Conservation (phyloP, 2,329 filamentous ascomycete species). For the Penicillium hordei region DNA sequence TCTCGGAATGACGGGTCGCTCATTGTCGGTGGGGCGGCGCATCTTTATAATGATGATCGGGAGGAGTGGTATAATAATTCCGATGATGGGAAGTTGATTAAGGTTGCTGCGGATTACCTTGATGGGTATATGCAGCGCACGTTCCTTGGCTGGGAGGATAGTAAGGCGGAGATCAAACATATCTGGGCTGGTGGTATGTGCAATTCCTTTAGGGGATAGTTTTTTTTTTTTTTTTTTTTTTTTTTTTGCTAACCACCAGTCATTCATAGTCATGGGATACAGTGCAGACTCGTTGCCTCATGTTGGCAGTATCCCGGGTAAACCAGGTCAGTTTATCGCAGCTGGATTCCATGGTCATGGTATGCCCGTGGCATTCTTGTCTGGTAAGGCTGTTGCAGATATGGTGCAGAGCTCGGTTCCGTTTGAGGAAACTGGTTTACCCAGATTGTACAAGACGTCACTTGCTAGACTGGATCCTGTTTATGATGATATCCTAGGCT, state of each 20-base stretch:
- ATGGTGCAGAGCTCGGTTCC: conserved; percentile 47
- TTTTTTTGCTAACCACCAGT: background rate
- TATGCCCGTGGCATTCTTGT: conserved; percentile 63
- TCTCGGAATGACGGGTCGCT: conserved; percentile 54
- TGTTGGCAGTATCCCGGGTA: conserved; percentile 51
- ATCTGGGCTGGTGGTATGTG: conserved; percentile 35
- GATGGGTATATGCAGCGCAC: conserved; percentile 37
- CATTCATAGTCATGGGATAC: conserved; percentile 49
- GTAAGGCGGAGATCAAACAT: conserved; percentile 26
- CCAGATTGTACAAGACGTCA: conserved; percentile 33
- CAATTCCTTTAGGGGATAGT: background rate
- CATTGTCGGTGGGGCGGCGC: conserved; percentile 62
- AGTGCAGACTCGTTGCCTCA: conserved; percentile 53
- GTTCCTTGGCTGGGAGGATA: conserved; percentile 39
- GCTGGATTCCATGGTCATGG: conserved; percentile 67
- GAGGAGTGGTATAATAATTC: conserved; percentile 47
- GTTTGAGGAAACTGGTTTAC: conserved; percentile 32
- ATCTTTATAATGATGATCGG: conserved; percentile 34
- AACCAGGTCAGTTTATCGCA: conserved; percentile 54
- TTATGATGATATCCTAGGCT: conserved; percentile 4
- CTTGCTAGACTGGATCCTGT: conserved; percentile 8
- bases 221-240: too few relatives aligned
- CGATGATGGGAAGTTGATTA: conserved; percentile 52
- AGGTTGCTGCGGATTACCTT: conserved; percentile 42
- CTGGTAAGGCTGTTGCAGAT: conserved; percentile 56